Evolutionary conservation across 2,329 filamentous ascomycete species (phyloP).

Genomic region (Calonectria montana): DNA sequence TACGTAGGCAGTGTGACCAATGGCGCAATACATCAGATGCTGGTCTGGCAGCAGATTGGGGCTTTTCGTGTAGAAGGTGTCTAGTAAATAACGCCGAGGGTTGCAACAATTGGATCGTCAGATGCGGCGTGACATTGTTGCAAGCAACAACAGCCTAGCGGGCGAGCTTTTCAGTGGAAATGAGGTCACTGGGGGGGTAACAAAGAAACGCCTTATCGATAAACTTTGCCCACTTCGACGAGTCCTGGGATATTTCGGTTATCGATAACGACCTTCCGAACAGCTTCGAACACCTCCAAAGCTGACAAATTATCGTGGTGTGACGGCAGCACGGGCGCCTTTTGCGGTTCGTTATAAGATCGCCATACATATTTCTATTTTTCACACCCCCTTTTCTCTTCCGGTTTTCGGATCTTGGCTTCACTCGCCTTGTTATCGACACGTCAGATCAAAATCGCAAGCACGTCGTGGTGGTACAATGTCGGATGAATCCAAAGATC

Average conservation of each 20-base stretch:
- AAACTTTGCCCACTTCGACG: background rate
- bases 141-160: background rate
- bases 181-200: slow-evolving; percentile 4
- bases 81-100: background rate
- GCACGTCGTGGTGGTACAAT: slow-evolving; percentile 34
- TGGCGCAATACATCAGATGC: background rate
- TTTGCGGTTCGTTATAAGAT: background rate
- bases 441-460: slow-evolving; percentile 24
- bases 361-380: slow-evolving; percentile 6
- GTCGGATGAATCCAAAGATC: slow-evolving; percentile 43
- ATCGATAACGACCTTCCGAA: slow-evolving; percentile 11
- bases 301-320: slow-evolving; percentile 41
- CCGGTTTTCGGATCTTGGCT: slow-evolving; percentile 1
- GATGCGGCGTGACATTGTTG: slow-evolving; percentile 2
- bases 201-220: slow-evolving; percentile 10
- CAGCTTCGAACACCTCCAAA: background rate
- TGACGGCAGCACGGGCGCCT: slow-evolving; percentile 24
- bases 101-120: background rate
- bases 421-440: slow-evolving; percentile 21
- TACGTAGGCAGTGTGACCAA: slow-evolving; percentile 26
- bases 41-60: background rate
- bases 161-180: slow-evolving; percentile 7
- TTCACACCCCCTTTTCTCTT: slow-evolving; percentile 12
- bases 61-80: background rate
- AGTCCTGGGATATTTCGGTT: background rate